These are phyloP conservation scores for Ilyonectria destructans DNA, from an alignment of 2,329 filamentous ascomycete genomes.

Conservation along the genomic window DNA sequence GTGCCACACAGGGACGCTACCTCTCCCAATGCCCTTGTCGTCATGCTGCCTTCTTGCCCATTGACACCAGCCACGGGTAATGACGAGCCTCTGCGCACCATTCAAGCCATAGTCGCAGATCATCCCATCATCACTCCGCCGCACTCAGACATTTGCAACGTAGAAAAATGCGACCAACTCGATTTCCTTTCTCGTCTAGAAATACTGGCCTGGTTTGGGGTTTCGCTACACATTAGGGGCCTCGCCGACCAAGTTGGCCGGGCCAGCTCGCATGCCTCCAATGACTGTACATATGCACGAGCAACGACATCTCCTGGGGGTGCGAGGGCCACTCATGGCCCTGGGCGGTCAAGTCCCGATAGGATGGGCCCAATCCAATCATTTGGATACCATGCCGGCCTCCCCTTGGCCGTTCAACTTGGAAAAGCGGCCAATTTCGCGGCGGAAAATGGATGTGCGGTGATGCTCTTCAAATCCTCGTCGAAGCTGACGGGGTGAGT, in stretches of 20 bases:
- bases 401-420: constrained; percentile 31
- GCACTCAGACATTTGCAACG: constrained; percentile 11
- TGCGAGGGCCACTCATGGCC: constrained; percentile 1
- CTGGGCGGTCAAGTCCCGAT: constrained; percentile 29
- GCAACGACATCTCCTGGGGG: constrained; percentile 33
- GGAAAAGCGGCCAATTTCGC: constrained; percentile 40
- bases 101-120: constrained; percentile 38
- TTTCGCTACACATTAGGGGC: constrained; percentile 23
- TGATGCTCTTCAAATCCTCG: constrained; percentile 45
- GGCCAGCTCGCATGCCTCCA: constrained; percentile 16
- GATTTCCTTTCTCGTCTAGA: constrained; percentile 6
- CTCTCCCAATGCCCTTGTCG: constrained; percentile 34
- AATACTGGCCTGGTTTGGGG: constrained; percentile 9
- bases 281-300: constrained; percentile 23
- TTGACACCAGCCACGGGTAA: constrained; percentile 33
- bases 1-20: constrained; percentile 31
- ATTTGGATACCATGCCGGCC: constrained; percentile 23
- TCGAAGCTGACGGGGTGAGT: constrained; percentile 47
- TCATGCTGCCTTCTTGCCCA: constrained; percentile 34
- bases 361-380: constrained; percentile 36
- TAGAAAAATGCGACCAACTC: constrained; percentile 14
- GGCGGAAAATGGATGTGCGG: constrained; percentile 41
- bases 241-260: constrained; percentile 13
- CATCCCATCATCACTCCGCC: constrained; percentile 34
- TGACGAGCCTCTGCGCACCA: constrained; percentile 39